Conservation (phyloP, 176 grass and related monocot genomes). For the Musa troglodytarum region DNA sequence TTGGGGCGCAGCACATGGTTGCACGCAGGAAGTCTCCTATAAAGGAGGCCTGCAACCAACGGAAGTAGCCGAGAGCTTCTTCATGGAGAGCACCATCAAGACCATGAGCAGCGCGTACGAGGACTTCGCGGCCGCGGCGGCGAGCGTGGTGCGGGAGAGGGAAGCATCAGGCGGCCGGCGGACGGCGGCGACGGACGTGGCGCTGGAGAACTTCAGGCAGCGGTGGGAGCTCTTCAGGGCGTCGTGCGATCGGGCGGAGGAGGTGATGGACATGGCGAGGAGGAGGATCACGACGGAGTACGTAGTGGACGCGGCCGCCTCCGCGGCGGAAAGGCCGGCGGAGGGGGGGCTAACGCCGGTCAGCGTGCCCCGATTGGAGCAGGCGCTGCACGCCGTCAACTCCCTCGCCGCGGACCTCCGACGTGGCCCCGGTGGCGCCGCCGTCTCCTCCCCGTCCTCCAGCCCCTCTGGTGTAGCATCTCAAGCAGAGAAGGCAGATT, state of each 20-base stretch:
- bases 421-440: not conserved
- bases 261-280: not conserved
- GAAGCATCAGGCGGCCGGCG: not conserved
- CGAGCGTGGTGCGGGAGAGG: not conserved
- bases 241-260: constrained; percentile 7
- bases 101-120: constrained; percentile 1
- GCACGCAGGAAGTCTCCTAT: too few species aligned
- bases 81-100: not conserved
- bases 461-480: not conserved
- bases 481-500: not conserved
- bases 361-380: not conserved
- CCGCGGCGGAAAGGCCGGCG: not conserved
- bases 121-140: not conserved
- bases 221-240: constrained; percentile 7
- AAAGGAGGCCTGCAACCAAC: too few species aligned
- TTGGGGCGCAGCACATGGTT: too few species aligned
- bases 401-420: not conserved
- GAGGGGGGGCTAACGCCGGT: not conserved
- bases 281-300: not conserved
- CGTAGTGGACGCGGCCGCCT: not conserved
- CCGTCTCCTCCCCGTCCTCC: not conserved
- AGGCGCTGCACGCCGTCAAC: not conserved
- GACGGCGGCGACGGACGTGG: not conserved
- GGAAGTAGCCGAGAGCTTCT: not conserved
- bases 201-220: not conserved